Evolutionary conservation across 2,329 filamentous ascomycete genomes (phyloP), one percentile per base, ranked within the genome.

Genomic region (Colletotrichum falcatum): DNA sequence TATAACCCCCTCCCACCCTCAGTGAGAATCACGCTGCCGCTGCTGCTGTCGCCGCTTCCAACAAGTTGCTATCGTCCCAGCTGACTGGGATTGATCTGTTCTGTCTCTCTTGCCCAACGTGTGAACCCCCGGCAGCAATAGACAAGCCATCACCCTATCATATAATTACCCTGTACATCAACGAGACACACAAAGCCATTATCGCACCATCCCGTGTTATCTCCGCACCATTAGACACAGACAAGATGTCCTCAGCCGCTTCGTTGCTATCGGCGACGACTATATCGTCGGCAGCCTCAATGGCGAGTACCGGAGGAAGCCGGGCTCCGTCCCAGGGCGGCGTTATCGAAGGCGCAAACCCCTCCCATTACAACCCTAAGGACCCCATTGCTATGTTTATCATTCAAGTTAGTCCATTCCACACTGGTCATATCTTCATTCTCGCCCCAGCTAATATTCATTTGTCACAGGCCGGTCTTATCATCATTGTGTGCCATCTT

Each of bases 351-450:
- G 90, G 90, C 53, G 82, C 87, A 62, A 90, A 94, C 73, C 93
- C 93, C 1, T 85, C 91, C 37, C 78, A 86, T 37, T 94, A 92
- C 81, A 89, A 92, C 74, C 76, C 90, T 14, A 91, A 88, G 67
- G 91, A 94, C 74, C 93, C 92, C 8, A 90, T 95, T 72, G 88
- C 89, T 55, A 80, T 93, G 56, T 94, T 95, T 80, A 93, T 94
- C 76, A 91, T 94, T 59, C 92, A 94, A 89, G 83, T 83, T 42
- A 30, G 37, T 58, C 20, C 28, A 11, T 42, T 8, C 23, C 14
- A 39, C 12, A 14, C 39, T 48, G 7, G 11, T 18, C 48, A 30
- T 35, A 3, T 8, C 26, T 26, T 18, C 23, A 12, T 8, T 5
- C 6, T n/a, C 51, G 20, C 11, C n/a, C 20, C 37, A 11, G 18